Base-by-base conservation (phyloP, 306 rosid genomes). In the Sechiopsis laciniata region DNA sequence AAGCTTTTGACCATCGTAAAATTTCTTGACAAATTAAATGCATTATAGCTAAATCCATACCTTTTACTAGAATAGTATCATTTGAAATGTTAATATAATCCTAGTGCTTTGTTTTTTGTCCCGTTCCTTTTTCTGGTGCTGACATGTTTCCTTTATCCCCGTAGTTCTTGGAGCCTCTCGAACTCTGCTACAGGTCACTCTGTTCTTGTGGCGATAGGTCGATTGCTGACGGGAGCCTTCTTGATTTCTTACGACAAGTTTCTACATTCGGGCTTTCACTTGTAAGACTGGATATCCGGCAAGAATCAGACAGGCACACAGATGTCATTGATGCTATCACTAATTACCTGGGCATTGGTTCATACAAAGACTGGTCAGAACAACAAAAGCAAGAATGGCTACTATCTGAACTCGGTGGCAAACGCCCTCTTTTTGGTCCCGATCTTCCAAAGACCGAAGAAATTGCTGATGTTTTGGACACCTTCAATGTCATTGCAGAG, bases 161-260 rank as follows among this genome's bases (percentile, higher is more conserved):
- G 82, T 21, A 95, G 97, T 95, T 95, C 83, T 82, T 95, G 82
- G 99, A 91, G 83, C 93, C 96, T 70, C 96, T 95, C 7, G 99
- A 95, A 82, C 87, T 91, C 48, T 91, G 99, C 74, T 95, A 95
- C 75, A 86, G 87, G 60, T 95, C 99, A 64, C 95, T 95, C 21
- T 95, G 95, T 76, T 85, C 96, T 6, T 89, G 90, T 62, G 99
- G 99, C 24, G 99, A 95, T 77, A 68, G 88, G 17, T 8, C 91
- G 3, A 89, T 95, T 76, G 99, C 99, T 52, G 99, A 95, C 37
- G 99, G 99, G 80, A 95, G 99, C 87, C 96, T 95, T 72, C 99
- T 95, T 65, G 99, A 95, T 84, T 95, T 95, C 85, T 73, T 95
- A 76, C 76, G 99, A 20, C 97, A 95, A 84, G 99, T 95, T 53